Evolutionary conservation across 2,329 filamentous ascomycete genomes (phyloP).

Genomic region (Biscogniauxia mediterranea): DNA sequence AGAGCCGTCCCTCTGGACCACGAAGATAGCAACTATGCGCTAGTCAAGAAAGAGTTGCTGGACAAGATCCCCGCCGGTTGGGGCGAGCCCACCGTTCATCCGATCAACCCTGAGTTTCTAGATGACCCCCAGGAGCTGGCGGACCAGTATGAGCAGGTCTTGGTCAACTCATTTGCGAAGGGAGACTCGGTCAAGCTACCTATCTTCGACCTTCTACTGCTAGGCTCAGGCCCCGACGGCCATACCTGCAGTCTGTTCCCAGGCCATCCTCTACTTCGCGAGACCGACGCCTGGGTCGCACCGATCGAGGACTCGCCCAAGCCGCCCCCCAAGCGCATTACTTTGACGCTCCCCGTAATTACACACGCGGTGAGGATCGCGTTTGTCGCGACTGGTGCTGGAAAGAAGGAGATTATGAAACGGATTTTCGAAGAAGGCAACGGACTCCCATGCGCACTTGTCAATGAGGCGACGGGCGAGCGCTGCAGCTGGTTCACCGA

Average conservation of each 20-base stretch:
- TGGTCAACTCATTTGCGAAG: slow-evolving; percentile 83
- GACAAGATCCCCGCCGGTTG: slow-evolving; percentile 75
- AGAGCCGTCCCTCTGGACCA: slow-evolving; percentile 90
- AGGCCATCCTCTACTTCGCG: slow-evolving; percentile 79
- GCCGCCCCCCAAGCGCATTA: slow-evolving; percentile 87
- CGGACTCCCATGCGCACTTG: slow-evolving; percentile 78
- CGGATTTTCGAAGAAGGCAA: slow-evolving; percentile 85
- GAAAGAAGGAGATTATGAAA: slow-evolving; percentile 91
- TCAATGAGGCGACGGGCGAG: slow-evolving; percentile 82
- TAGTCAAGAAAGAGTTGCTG: slow-evolving; percentile 83
- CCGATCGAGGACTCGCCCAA: slow-evolving; percentile 93
- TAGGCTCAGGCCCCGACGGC: slow-evolving; percentile 92
- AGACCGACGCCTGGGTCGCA: slow-evolving; percentile 87
- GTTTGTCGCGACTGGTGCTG: slow-evolving; percentile 85
- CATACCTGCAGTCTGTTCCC: slow-evolving; percentile 98
- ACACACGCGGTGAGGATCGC: slow-evolving; percentile 82
- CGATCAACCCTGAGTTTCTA: slow-evolving; percentile 66
- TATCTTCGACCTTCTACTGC: slow-evolving; percentile 89
- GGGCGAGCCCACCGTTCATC: slow-evolving; percentile 69
- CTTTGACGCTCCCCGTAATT: slow-evolving; percentile 86
- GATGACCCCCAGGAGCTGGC: slow-evolving; percentile 88
- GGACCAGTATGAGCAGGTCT: slow-evolving; percentile 85
- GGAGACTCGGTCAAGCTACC: slow-evolving; percentile 93
- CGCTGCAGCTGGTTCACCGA: slow-evolving; percentile 97
- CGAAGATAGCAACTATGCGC: slow-evolving; percentile 88